Evolutionary conservation across 176 grass and related monocot genomes (phyloP).

Genomic region (Puccinellia tenuiflora): DNA sequence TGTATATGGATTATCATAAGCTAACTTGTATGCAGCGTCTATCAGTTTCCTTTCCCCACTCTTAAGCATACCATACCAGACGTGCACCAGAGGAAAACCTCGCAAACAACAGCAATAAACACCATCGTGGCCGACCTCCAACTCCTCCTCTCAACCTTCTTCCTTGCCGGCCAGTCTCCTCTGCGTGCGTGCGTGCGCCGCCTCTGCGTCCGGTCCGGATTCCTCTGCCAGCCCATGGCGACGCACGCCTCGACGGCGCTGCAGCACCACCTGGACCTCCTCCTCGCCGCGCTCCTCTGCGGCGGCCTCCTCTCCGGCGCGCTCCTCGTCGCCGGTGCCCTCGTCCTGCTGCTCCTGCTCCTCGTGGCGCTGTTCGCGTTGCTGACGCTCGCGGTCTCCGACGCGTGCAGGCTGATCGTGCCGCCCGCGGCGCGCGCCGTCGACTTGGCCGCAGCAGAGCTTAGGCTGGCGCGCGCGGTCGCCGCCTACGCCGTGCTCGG

Average conservation of each 20-base stretch:
- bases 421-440: neutral
- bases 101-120: neutral
- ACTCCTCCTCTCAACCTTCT: neutral
- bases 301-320: conserved; percentile 20
- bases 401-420: conserved; percentile 1
- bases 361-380: conserved; percentile 8
- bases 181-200: neutral
- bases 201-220: neutral
- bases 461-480: conserved; percentile 52
- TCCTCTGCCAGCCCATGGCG: neutral
- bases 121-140: neutral
- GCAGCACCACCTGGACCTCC: conserved; percentile 46
- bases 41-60: neutral
- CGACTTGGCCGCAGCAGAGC: neutral
- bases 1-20: too few relatives aligned
- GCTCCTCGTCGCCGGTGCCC: conserved; percentile 24
- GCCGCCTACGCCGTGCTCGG: conserved; percentile 35
- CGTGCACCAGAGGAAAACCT: neutral
- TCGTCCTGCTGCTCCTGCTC: conserved; percentile 34
- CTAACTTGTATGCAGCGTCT: neutral
- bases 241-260: neutral
- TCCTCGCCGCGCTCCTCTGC: conserved; percentile 54
- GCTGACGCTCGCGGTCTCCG: conserved; percentile 18
- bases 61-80: neutral
- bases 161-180: neutral